These are phyloP conservation scores for Pelargonium cotyledonis DNA, from an alignment of 441 rosid species.

Conservation along the genomic window DNA sequence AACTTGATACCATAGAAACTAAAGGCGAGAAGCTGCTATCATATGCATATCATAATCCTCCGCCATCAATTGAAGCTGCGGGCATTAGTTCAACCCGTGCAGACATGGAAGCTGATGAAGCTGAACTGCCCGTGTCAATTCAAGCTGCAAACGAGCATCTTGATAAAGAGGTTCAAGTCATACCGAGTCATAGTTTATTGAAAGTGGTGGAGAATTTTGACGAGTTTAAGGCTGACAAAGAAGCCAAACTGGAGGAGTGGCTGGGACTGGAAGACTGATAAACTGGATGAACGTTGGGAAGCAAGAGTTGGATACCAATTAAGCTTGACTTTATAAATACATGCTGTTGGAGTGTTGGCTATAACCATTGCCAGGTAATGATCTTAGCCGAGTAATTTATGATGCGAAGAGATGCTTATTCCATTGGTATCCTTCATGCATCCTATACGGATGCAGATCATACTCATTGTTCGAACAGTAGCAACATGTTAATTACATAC, in stretches of 20 bases:
- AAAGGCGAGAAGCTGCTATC: constrained; percentile 21
- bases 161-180: constrained; percentile 27
- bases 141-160: constrained; percentile 32
- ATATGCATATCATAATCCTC: constrained; percentile 23
- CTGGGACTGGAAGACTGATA: constrained; percentile 26
- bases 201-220: constrained; percentile 39
- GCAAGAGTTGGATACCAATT: background rate
- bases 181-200: constrained; percentile 11
- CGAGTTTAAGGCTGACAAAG: constrained; percentile 69
- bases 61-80: constrained; percentile 31
- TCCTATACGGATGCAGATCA: no score
- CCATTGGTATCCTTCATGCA: no score
- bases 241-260: constrained; percentile 83
- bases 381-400: no score
- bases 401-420: no score
- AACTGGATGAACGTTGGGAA: constrained; percentile 12
- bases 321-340: no score
- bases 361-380: no score
- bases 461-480: no score
- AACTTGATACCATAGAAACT: constrained; percentile 45
- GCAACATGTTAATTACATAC: no score
- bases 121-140: constrained; percentile 45
- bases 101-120: constrained; percentile 47
- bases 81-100: constrained; percentile 36
- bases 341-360: no score